These are phyloP conservation scores for Aspergillus tanneri DNA, from an alignment of 2,329 filamentous ascomycete species.

Conservation along the genomic window DNA sequence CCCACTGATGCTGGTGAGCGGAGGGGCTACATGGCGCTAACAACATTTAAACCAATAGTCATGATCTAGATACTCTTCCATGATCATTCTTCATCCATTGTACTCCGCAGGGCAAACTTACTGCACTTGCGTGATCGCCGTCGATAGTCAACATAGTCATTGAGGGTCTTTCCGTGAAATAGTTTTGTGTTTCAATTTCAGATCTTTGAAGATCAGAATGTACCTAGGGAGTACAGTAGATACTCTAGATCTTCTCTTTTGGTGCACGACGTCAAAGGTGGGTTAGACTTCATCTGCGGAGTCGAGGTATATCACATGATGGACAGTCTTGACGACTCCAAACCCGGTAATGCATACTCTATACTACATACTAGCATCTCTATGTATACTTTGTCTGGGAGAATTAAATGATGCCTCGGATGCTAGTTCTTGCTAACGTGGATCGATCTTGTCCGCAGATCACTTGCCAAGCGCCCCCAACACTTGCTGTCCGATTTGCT, in stretches of 20 bases:
- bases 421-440: background rate
- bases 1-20: background rate
- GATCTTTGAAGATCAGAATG: background rate
- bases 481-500: constrained; percentile 3
- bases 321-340: background rate
- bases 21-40: background rate
- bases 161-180: constrained; percentile 8
- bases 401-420: background rate
- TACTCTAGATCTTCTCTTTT: background rate
- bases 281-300: background rate
- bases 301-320: background rate
- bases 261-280: background rate
- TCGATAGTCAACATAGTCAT: constrained; percentile 11
- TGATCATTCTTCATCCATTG: background rate
- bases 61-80: background rate
- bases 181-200: background rate
- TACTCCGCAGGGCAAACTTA: background rate
- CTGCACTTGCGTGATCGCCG: constrained; percentile 6
- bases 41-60: background rate
- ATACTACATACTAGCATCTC: background rate
- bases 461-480: background rate
- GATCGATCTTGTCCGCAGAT: background rate
- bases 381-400: background rate
- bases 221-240: too few species aligned
- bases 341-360: background rate